Percentiles rank a stretch among this genome's conserved stretches.
Conservation (phyloP, 441 rosid species). For the Syzygium malaccense region DNA sequence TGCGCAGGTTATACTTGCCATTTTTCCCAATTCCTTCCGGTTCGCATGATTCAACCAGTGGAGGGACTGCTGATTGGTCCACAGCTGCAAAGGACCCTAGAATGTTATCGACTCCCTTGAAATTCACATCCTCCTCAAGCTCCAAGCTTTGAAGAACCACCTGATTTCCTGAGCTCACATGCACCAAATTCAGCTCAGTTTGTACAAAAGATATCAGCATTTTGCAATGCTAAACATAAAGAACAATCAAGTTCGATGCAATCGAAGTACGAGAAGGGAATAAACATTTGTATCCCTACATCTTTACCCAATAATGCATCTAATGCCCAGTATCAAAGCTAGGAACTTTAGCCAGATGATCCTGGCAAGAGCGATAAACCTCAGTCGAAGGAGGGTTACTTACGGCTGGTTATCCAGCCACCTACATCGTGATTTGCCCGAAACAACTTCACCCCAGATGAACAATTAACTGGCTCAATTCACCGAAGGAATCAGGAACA, state of each 20-base stretch:
- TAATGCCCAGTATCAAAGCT: not conserved
- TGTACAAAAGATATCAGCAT: not conserved
- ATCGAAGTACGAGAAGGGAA: not conserved
- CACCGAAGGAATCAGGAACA: not conserved
- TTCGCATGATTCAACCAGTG: slow-evolving; percentile 34
- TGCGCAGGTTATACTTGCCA: slow-evolving; percentile 61
- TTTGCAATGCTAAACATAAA: not conserved
- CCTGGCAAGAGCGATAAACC: not conserved
- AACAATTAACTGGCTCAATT: not conserved
- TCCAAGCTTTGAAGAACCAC: slow-evolving; percentile 20
- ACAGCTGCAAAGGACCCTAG: slow-evolving; percentile 14
- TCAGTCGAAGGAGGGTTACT: not conserved
- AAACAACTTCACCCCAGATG: not conserved
- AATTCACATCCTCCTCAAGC: slow-evolving; percentile 20
- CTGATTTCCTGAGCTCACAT: slow-evolving; percentile 25
- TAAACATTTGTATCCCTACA: not conserved
- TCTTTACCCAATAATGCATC: not conserved
- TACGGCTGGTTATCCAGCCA: not conserved
- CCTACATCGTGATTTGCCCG: not conserved
- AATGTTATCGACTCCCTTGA: slow-evolving; percentile 10
- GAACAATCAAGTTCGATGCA: not conserved
- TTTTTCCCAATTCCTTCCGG: slow-evolving; percentile 22
- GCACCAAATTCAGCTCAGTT: not conserved
- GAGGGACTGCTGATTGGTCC: slow-evolving; percentile 15
- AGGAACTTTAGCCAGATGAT: not conserved